These are phyloP conservation scores for Phallus indusiatus DNA, from an alignment of 768 basidiomycete species.

Conservation along the genomic window DNA sequence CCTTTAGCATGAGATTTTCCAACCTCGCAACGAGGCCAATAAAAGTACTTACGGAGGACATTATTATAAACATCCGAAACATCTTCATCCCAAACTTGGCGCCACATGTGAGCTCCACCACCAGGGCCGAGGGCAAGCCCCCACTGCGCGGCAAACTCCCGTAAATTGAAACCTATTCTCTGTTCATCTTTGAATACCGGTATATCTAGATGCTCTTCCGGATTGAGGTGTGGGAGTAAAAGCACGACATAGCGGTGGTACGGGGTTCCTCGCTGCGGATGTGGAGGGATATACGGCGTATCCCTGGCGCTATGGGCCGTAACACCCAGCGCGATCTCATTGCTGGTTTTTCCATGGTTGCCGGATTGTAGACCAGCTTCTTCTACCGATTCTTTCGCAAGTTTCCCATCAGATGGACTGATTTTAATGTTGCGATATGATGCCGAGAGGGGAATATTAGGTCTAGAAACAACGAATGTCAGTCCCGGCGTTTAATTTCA, in stretches of 20 bases:
- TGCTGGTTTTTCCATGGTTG: no score
- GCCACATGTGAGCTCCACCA: constrained; percentile 78
- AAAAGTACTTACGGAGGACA: constrained; percentile 48
- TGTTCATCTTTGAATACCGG: constrained; percentile 18
- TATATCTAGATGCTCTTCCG: constrained; percentile 19
- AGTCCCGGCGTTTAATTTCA: not conserved
- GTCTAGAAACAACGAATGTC: constrained; percentile 33
- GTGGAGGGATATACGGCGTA: constrained; percentile 79
- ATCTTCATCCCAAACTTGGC: constrained; percentile 61
- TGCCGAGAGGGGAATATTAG: constrained; percentile 68
- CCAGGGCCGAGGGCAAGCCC: constrained; percentile 38
- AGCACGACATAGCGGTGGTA: constrained; percentile 86
- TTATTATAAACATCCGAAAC: constrained; percentile 59
- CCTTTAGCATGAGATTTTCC: not conserved
- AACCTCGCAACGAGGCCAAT: not conserved
- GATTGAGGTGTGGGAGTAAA: constrained; percentile 58
- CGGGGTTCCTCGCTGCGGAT: constrained; percentile 80
- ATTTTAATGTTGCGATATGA: constrained; percentile 32
- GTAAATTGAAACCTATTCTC: constrained; percentile 56
- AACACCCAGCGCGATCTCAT: no score
- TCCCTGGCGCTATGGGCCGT: constrained; percentile 40
- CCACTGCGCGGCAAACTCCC: constrained; percentile 50
- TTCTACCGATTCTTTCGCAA: not conserved
- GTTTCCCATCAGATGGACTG: constrained; percentile 8
- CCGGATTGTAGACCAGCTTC: constrained; percentile 14